A percentile compares a stretch with the other conserved stretches of the same genome.
phyloP scores from a whole-genome alignment of 805 yeast species.

The Wickerhamomyces subpelliculosus region DNA sequence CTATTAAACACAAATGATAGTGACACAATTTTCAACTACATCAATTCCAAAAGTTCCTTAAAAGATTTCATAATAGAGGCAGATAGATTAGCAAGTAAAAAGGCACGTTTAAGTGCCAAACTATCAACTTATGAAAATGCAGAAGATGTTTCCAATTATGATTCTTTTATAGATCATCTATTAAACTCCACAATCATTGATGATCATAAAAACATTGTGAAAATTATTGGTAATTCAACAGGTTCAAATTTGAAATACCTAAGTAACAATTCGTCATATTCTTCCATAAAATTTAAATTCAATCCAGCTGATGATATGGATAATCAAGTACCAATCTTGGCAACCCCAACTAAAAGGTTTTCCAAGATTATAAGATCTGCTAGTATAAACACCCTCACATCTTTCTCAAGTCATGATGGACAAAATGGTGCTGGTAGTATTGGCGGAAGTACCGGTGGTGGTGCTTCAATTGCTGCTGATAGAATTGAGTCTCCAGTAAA shows the following conservation, averaged over 20 bases:
- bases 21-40: slow-evolving; percentile 15
- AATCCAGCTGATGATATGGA: neutral
- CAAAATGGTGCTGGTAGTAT: too few relatives aligned
- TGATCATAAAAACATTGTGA: slow-evolving; percentile 6
- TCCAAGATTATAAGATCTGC: slow-evolving; percentile 21
- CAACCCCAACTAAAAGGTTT: slow-evolving; percentile 18
- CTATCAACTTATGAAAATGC: slow-evolving; percentile 17
- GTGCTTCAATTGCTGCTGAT: neutral
- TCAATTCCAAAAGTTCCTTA: slow-evolving; percentile 15
- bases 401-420: slow-evolving; percentile 1
- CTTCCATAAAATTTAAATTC: slow-evolving; percentile 8
- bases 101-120: slow-evolving; percentile 14
- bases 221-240: slow-evolving; percentile 2
- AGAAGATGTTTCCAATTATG: slow-evolving; percentile 6
- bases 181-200: slow-evolving; percentile 12
- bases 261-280: slow-evolving; percentile 8
- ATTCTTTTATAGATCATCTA: slow-evolving; percentile 1
- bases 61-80: slow-evolving; percentile 18
- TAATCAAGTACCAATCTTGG: slow-evolving; percentile 1
- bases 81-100: slow-evolving; percentile 14
- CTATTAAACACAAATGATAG: slow-evolving; percentile 22
- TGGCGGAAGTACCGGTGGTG: too few relatives aligned
- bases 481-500: slow-evolving; percentile 1
- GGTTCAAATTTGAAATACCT: slow-evolving; percentile 8
- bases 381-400: slow-evolving; percentile 19